Evolutionary conservation across 192 early-diverging fungal species (phyloP).

Genomic region (Nowakowskiella sp.): DNA sequence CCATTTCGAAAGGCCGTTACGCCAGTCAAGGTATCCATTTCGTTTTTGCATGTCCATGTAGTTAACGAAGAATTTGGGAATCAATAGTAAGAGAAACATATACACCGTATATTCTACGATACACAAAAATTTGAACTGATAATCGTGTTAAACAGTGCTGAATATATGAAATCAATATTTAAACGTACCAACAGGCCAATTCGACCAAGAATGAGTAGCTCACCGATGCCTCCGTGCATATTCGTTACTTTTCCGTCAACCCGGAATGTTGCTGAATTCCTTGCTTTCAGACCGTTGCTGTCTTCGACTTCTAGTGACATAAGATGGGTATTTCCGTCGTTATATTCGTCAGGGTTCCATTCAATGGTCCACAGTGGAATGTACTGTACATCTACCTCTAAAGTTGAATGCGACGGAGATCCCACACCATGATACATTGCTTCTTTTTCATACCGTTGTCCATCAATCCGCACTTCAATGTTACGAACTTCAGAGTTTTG

Average conservation of each 20-base stretch:
- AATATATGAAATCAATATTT: no score
- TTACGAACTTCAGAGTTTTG: slow-evolving; percentile 22
- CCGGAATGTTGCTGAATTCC: slow-evolving; percentile 50
- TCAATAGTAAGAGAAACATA: neutral
- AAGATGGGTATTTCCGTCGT: slow-evolving; percentile 57
- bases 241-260: slow-evolving; percentile 51
- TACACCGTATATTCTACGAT: no score
- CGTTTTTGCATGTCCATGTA: neutral
- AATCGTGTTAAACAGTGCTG: no score
- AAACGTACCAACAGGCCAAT: no score
- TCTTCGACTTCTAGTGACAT: slow-evolving; percentile 59
- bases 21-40: neutral
- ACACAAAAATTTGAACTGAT: no score
- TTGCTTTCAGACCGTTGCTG: slow-evolving; percentile 36
- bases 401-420: slow-evolving; percentile 4
- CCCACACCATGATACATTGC: slow-evolving; percentile 24
- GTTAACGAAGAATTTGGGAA: neutral
- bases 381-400: slow-evolving; percentile 19
- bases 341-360: slow-evolving; percentile 65
- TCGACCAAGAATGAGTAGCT: no score
- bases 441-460: slow-evolving; percentile 26
- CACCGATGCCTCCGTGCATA: no score
- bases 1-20: neutral
- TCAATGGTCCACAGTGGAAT: slow-evolving; percentile 64
- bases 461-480: slow-evolving; percentile 46